Base-by-base conservation (phyloP, 2,329 filamentous ascomycete genomes). In the Waltergamsia citrina region DNA sequence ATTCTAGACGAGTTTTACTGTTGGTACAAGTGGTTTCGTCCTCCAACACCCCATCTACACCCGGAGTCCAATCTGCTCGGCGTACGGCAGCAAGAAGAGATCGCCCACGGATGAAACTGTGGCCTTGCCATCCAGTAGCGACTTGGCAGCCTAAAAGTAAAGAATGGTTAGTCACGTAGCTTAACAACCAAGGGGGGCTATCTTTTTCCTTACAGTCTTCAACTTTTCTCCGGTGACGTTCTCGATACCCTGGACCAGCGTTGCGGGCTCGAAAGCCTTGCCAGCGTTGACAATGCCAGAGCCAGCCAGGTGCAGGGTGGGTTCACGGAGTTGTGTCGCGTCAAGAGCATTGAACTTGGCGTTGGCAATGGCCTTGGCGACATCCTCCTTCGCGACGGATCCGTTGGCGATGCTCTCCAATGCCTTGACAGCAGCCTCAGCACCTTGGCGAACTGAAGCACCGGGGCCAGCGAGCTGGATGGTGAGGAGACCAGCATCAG, bases 261-360 rank as follows among this genome's bases (percentile, higher is more conserved):
- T 79, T 48, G 81, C 76, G 48, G 93, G 76, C 63, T 95, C 81
- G 65, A 87, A 85, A 39, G 85, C 69, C 71, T 88, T 83, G 62
- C 79, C 80, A 46, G 77, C 80, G 54, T 85, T 79, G 49, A 95
- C 71, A 40, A 95, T 74, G 45, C 85, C 84, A 50, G 85, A 78
- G 42, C 92, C 92, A 43, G 87, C 88, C 42, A 85, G 72, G 52
- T 93, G 78, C 39, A 96, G 68, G 47, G 85, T 85, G 37, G 80
- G 72, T 47, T 80, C 74, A 43, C 84, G 76, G 50, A 80, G 78
- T 65, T 95, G 83, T 46, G 79, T 83, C 44, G 78, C 74, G 53
- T 93, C 85, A 35, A 96, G 71, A 44, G 86, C 81, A 57, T 83
- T 80, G 66, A 94, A 98, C 66, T 94, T 96, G 53, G 92, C 92